Conservation (phyloP, 2,329 filamentous ascomycete genomes). For the Lachnellula hyalina region DNA sequence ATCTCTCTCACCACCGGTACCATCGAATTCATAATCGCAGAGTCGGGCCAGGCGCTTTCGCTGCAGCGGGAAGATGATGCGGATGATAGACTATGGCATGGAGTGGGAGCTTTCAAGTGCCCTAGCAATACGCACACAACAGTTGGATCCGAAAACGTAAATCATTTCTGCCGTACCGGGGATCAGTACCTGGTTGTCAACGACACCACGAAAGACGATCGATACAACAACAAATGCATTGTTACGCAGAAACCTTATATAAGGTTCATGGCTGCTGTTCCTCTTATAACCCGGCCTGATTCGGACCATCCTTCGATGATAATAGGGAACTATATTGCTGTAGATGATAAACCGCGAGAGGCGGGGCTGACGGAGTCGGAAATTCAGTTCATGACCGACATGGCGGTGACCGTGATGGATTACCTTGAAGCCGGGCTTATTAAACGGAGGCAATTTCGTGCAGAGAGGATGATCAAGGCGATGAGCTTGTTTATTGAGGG, state of each 20-base stretch:
- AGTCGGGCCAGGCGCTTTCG: slow-evolving; percentile 22
- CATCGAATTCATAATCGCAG: slow-evolving; percentile 25
- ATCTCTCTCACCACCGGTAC: slow-evolving; percentile 33
- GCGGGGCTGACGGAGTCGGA: slow-evolving; percentile 42
- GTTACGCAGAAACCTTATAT: slow-evolving; percentile 33
- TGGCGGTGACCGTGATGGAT: slow-evolving; percentile 52
- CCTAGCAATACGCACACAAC: slow-evolving; percentile 6
- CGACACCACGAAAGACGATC: slow-evolving; percentile 35
- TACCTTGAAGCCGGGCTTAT: slow-evolving; percentile 54
- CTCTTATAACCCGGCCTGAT: slow-evolving; percentile 48
- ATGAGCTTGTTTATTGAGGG: slow-evolving; percentile 50
- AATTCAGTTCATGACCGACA: slow-evolving; percentile 49
- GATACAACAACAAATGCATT: slow-evolving; percentile 34
- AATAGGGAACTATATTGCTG: slow-evolving; percentile 55
- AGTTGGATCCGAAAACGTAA: slow-evolving; percentile 15
- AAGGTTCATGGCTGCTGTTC: slow-evolving; percentile 54
- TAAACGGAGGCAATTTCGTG: slow-evolving; percentile 46
- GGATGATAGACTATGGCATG: slow-evolving; percentile 28
- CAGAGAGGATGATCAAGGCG: slow-evolving; percentile 49
- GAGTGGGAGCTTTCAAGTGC: slow-evolving; percentile 15
- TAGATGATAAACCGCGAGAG: slow-evolving; percentile 51
- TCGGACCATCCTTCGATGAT: slow-evolving; percentile 38
- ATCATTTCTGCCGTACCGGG: slow-evolving; percentile 15
- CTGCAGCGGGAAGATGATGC: slow-evolving; percentile 26
- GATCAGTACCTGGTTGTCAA: slow-evolving; percentile 29